Evolutionary conservation across 2,329 filamentous ascomycete genomes (phyloP).

Genomic region (Pyrenophora graminea): DNA sequence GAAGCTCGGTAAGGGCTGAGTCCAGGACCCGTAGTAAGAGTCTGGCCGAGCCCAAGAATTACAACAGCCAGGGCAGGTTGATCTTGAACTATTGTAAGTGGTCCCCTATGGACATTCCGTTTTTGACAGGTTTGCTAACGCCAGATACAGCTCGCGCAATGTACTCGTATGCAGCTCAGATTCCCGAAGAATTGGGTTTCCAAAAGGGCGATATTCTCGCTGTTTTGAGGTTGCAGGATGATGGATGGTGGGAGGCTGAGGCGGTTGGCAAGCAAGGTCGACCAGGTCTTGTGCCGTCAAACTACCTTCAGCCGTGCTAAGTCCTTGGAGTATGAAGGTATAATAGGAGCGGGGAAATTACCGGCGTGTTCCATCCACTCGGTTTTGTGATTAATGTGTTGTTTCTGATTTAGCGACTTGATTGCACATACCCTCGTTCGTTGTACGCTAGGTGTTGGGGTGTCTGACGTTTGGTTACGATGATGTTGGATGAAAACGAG

Average conservation of each 20-base stretch:
- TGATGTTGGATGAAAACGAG: neutral
- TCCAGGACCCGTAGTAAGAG: slow-evolving; percentile 74
- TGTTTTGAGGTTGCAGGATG: slow-evolving; percentile 87
- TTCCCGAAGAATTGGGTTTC: slow-evolving; percentile 92
- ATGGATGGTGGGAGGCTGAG: slow-evolving; percentile 99
- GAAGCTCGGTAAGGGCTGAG: slow-evolving; percentile 40
- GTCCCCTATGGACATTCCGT: neutral
- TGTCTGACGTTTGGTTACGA: neutral
- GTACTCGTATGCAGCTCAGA: slow-evolving; percentile 92
- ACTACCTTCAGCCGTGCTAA: slow-evolving; percentile 66
- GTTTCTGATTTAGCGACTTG: neutral
- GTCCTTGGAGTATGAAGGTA: neutral
- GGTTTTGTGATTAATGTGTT: neutral
- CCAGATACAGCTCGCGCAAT: slow-evolving; percentile 74
- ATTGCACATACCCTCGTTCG: slow-evolving; percentile 11
- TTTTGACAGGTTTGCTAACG: neutral
- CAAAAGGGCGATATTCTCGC: slow-evolving; percentile 89
- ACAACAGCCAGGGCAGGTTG: slow-evolving; percentile 81
- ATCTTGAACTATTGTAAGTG: slow-evolving; percentile 92
- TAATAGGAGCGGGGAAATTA: neutral
- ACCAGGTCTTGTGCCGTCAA: slow-evolving; percentile 67
- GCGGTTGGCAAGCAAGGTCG: slow-evolving; percentile 67
- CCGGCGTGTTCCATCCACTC: neutral
- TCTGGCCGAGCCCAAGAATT: slow-evolving; percentile 81
- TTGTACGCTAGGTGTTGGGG: slow-evolving; percentile 1